A percentile compares a stretch with the other conserved stretches of the same genome.
phyloP scores from a whole-genome alignment of 495 filamentous ascomycete genomes.

The Aspergillus ostianus region DNA sequence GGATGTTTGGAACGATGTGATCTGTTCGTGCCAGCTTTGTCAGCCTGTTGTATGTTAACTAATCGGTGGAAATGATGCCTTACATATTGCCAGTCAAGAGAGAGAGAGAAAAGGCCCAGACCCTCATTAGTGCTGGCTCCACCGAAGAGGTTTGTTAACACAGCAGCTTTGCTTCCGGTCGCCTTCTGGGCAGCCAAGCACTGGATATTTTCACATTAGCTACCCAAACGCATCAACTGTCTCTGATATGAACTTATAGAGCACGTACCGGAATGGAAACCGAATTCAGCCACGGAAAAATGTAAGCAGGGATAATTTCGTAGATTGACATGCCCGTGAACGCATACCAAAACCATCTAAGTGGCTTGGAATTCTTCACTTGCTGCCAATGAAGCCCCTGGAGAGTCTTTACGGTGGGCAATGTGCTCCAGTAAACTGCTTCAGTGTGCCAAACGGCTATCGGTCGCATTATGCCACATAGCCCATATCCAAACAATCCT shows the following conservation, averaged over 20 bases:
- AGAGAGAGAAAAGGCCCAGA: conserved; percentile 46
- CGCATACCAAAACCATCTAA: conserved; percentile 34
- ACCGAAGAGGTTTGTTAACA: conserved; percentile 50
- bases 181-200: conserved; percentile 43
- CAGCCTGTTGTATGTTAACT: too few relatives aligned
- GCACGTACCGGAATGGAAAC: conserved; percentile 47
- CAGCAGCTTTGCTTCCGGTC: conserved; percentile 25
- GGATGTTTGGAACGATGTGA: conserved; percentile 33
- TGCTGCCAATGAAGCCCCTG: conserved; percentile 36
- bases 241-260: not conserved
- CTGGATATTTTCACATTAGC: not conserved
- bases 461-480: conserved; percentile 52
- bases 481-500: conserved; percentile 51
- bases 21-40: conserved; percentile 20
- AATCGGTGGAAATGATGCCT: not conserved
- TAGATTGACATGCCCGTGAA: conserved; percentile 37
- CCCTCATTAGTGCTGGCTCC: conserved; percentile 53
- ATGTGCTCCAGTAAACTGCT: conserved; percentile 39
- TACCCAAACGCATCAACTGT: too few relatives aligned
- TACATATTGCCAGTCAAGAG: conserved; percentile 60
- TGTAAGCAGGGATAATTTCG: conserved; percentile 57
- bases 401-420: conserved; percentile 30
- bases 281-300: conserved; percentile 52
- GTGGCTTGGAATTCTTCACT: conserved; percentile 27
- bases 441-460: conserved; percentile 54